phyloP scores from a whole-genome alignment of 225 moss, liverwort and hornwort species.

The Lunularia cruciata region DNA sequence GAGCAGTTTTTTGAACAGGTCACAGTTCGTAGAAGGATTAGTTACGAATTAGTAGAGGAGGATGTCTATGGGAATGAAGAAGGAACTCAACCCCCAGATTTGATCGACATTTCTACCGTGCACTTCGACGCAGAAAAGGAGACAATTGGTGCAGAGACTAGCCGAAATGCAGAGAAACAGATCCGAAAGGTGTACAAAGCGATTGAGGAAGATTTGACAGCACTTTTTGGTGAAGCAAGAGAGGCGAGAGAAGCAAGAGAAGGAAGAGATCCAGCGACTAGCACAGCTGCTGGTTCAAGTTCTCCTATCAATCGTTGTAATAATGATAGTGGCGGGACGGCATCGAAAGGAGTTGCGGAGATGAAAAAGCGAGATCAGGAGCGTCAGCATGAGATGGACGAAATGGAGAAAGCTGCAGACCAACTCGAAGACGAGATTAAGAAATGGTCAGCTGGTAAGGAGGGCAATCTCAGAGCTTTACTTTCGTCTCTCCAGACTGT shows the following conservation, averaged over 20 bases:
- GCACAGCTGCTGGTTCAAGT: too few species aligned
- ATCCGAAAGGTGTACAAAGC: background rate
- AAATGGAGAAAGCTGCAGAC: background rate
- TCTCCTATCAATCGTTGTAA: too few species aligned
- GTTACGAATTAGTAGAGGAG: background rate
- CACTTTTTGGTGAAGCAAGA: background rate
- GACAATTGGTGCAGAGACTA: background rate
- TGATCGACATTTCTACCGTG: slow-evolving; percentile 9
- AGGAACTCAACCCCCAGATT: background rate
- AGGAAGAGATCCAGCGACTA: background rate
- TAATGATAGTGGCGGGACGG: background rate
- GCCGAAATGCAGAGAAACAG: background rate
- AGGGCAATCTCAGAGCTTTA: slow-evolving; percentile 10
- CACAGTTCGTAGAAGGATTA: background rate
- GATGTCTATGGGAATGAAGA: background rate
- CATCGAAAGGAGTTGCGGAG: background rate
- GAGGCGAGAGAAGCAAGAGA: background rate
- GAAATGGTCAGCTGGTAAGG: slow-evolving; percentile 14
- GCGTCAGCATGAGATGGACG: slow-evolving; percentile 8
- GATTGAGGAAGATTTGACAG: background rate
- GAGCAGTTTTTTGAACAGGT: background rate
- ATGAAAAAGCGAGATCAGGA: background rate
- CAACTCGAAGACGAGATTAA: background rate
- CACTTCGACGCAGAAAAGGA: background rate
- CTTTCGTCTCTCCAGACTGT: slow-evolving; percentile 15